Percentiles rank a stretch among this genome's conserved stretches.
phyloP scores from a whole-genome alignment of 805 yeast species.

The Metschnikowia sp. region DNA sequence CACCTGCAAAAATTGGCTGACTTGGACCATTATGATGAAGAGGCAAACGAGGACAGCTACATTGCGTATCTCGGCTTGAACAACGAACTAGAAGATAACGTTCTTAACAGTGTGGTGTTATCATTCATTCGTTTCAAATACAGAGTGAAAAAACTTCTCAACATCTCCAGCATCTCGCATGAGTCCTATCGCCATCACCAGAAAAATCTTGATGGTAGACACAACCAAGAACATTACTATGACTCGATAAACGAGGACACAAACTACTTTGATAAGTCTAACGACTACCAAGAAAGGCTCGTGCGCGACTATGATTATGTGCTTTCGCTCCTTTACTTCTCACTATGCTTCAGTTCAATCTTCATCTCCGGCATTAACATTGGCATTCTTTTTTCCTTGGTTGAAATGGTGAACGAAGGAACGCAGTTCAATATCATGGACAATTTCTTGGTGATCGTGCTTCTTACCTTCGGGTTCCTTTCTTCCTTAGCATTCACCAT shows the following conservation, averaged over 20 bases:
- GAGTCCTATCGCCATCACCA: neutral
- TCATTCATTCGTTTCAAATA: constrained; percentile 23
- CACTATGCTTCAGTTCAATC: constrained; percentile 31
- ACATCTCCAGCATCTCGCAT: constrained; percentile 5
- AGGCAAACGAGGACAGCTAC: constrained; percentile 23
- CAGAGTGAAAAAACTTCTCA: constrained; percentile 12
- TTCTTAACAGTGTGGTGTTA: constrained; percentile 21
- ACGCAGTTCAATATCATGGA: constrained; percentile 25
- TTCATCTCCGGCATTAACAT: constrained; percentile 39
- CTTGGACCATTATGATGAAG: constrained; percentile 16
- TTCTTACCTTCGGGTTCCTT: constrained; percentile 30
- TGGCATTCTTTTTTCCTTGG: constrained; percentile 36
- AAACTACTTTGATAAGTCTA: constrained; percentile 21
- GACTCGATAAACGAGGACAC: constrained; percentile 36
- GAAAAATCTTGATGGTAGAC: neutral
- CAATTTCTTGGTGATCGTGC: constrained; percentile 31
- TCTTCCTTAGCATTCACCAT: constrained; percentile 33
- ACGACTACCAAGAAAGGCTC: constrained; percentile 25
- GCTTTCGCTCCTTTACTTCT: constrained; percentile 34
- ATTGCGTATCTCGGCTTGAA: constrained; percentile 21
- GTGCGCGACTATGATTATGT: constrained; percentile 35
- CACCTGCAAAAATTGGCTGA: constrained; percentile 9
- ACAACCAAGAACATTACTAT: constrained; percentile 17
- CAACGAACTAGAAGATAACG: constrained; percentile 18
- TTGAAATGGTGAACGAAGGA: constrained; percentile 21